Evolutionary conservation across 1,284 basidiomycete genomes (phyloP).

Genomic region (Mrakiaceae sp.): DNA sequence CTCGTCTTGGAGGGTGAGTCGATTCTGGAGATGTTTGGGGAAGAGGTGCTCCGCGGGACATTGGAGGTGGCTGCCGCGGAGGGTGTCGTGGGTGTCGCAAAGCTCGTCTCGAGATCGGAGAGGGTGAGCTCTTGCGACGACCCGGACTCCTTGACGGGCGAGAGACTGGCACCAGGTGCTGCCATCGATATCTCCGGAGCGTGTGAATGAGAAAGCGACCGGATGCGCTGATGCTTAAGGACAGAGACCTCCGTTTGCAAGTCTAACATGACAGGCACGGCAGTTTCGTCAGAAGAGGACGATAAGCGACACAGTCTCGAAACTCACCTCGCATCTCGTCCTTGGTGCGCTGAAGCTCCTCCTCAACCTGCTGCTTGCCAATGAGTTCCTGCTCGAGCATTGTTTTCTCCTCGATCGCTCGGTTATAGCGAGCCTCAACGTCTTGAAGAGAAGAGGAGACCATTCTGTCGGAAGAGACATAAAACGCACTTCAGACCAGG

Average conservation of each 20-base stretch:
- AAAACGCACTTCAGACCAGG: too few species aligned
- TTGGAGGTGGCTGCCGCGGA: constrained; percentile 30
- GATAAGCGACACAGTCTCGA: background rate
- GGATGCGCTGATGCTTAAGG: constrained; percentile 52
- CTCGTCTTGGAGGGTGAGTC: constrained; percentile 18
- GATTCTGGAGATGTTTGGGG: constrained; percentile 42
- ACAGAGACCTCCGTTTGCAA: constrained; percentile 74
- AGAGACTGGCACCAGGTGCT: background rate
- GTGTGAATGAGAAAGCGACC: constrained; percentile 21
- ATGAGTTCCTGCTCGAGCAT: constrained; percentile 93
- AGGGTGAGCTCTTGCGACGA: constrained; percentile 19
- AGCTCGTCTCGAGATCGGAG: constrained; percentile 10
- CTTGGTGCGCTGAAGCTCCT: constrained; percentile 80
- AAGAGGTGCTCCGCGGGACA: constrained; percentile 32
- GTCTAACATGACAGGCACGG: constrained; percentile 40
- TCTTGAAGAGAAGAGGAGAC: constrained; percentile 84
- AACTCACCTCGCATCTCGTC: constrained; percentile 80
- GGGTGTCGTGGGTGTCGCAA: constrained; percentile 20
- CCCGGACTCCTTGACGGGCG: constrained; percentile 23
- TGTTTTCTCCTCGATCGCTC: constrained; percentile 90
- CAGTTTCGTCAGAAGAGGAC: background rate
- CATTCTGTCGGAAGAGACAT: constrained; percentile 38
- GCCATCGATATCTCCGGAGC: constrained; percentile 1
- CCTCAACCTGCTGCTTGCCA: constrained; percentile 78
- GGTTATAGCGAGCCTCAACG: constrained; percentile 80